A percentile compares a stretch with the other conserved stretches of the same genome.
These are phyloP conservation scores for Lipomyces sp. DNA, from an alignment of 805 yeast genomes.

Conservation along the genomic window DNA sequence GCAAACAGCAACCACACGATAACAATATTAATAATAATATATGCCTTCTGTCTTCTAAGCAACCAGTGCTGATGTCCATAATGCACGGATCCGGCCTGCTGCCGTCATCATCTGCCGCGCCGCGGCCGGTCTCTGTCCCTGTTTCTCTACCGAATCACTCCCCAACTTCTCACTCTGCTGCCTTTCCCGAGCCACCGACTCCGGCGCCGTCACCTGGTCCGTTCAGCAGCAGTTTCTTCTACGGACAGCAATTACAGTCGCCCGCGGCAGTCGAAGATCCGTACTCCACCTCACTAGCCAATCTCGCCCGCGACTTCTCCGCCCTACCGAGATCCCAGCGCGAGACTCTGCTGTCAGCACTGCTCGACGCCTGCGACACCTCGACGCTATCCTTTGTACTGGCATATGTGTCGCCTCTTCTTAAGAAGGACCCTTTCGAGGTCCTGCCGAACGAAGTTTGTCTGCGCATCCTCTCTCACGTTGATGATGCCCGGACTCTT, in stretches of 20 bases:
- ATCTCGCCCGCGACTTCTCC: constrained; percentile 28
- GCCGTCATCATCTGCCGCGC: constrained; percentile 10
- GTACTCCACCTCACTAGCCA: constrained; percentile 8
- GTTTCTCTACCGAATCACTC: constrained; percentile 7
- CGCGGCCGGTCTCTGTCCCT: constrained; percentile 12
- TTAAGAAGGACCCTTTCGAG: constrained; percentile 51
- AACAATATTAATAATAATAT: background rate
- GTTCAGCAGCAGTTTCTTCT: background rate
- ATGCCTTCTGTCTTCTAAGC: background rate
- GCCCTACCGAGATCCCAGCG: constrained; percentile 25
- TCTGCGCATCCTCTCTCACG: constrained; percentile 77
- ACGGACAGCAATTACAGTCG: background rate
- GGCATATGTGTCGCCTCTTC: constrained; percentile 46
- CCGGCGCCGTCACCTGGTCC: constrained; percentile 39
- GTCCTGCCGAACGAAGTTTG: constrained; percentile 79
- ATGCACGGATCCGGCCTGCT: constrained; percentile 11
- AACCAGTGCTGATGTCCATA: background rate
- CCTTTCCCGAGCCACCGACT: constrained; percentile 33
- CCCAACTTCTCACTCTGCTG: background rate
- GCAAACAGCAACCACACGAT: background rate
- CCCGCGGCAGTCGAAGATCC: constrained; percentile 1
- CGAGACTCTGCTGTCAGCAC: constrained; percentile 26
- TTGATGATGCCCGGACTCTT: constrained; percentile 80
- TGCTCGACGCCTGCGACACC: constrained; percentile 37
- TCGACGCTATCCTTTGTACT: constrained; percentile 33